These are phyloP conservation scores for Dissophora ornata DNA, from an alignment of 192 early-diverging fungal species.

Conservation along the genomic window DNA sequence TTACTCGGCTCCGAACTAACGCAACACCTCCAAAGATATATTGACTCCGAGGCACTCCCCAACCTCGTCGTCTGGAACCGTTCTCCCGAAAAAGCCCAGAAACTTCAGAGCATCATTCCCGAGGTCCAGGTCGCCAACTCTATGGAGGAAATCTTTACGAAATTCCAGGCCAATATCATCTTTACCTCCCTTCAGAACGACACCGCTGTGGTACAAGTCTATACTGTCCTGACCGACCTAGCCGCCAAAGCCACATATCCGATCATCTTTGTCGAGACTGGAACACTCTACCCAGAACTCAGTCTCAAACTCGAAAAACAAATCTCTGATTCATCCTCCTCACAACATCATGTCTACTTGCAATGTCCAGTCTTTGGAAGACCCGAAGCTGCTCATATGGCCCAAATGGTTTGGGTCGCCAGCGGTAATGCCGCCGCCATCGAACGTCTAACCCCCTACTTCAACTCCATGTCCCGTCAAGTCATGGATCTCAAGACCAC, in stretches of 20 bases:
- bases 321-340: neutral
- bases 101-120: slow-evolving; percentile 6
- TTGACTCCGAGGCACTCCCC: slow-evolving; percentile 1
- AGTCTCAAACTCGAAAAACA: slow-evolving; percentile 32
- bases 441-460: slow-evolving; percentile 35
- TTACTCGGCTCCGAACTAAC: slow-evolving; percentile 9
- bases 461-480: slow-evolving; percentile 55
- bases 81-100: neutral
- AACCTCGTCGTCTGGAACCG: slow-evolving; percentile 17
- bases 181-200: slow-evolving; percentile 71
- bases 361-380: slow-evolving; percentile 65
- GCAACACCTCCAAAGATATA: slow-evolving; percentile 20
- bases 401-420: slow-evolving; percentile 61
- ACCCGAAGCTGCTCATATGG: slow-evolving; percentile 55
- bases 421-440: slow-evolving; percentile 58
- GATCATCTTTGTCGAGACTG: slow-evolving; percentile 66
- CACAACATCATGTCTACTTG: slow-evolving; percentile 31
- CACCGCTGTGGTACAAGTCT: slow-evolving; percentile 56
- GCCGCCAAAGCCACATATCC: neutral
- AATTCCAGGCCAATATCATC: slow-evolving; percentile 58
- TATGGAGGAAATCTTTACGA: slow-evolving; percentile 43
- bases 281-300: slow-evolving; percentile 63
- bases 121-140: slow-evolving; percentile 47
- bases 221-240: slow-evolving; percentile 12
- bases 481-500: slow-evolving; percentile 57